Conservation (phyloP, 108 stramenopile species). For the Nannochloropsis salina region DNA sequence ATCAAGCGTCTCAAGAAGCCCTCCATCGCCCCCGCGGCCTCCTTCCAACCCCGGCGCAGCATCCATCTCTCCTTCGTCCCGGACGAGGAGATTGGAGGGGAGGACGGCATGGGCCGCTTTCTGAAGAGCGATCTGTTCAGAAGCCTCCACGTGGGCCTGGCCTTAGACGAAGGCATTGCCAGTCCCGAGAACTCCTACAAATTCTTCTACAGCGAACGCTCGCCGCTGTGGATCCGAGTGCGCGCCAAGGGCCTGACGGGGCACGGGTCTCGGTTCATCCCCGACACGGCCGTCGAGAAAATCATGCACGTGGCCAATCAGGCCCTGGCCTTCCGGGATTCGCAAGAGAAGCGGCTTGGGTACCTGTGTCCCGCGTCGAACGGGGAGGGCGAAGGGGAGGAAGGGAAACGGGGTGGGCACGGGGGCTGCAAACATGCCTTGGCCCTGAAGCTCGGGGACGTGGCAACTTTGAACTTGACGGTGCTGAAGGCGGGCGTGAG, state of each 20-base stretch:
- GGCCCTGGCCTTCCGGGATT: conserved; percentile 73
- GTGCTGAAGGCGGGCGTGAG: conserved; percentile 77
- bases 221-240: conserved; percentile 80
- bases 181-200: conserved; percentile 65
- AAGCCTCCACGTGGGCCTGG: conserved; percentile 41
- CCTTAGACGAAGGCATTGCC: conserved; percentile 54
- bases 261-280: conserved; percentile 89
- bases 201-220: conserved; percentile 90
- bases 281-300: conserved; percentile 85
- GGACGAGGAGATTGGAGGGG: conserved; percentile 69
- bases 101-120: conserved; percentile 75
- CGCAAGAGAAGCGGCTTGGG: conserved; percentile 70
- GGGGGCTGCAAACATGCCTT: conserved; percentile 59
- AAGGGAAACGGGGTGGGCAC: conserved; percentile 46
- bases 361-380: conserved; percentile 44
- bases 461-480: conserved; percentile 88
- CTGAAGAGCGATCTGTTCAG: conserved; percentile 59
- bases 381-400: conserved; percentile 62
- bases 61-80: conserved; percentile 59
- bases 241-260: conserved; percentile 82
- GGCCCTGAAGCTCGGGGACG: conserved; percentile 81
- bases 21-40: background rate
- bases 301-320: conserved; percentile 70
- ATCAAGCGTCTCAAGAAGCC: conserved; percentile 51
- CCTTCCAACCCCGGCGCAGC: conserved; percentile 50